Base-by-base conservation (phyloP, 345 rosid genomes). In the Citrus hindsii region DNA sequence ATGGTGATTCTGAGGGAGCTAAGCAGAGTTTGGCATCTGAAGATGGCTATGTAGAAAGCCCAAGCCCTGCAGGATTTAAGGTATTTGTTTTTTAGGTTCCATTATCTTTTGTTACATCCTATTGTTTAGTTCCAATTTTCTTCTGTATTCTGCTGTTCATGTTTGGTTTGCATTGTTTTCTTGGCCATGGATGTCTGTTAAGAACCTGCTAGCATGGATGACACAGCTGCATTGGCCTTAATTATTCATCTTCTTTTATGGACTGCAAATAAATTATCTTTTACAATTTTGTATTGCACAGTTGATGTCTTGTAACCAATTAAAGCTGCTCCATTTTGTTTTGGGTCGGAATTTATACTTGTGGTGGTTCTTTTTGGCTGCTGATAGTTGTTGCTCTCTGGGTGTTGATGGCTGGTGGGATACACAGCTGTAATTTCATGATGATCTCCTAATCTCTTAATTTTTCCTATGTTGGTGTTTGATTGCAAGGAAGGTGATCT, bases 41-140 rank as follows among this genome's bases (percentile, higher is more conserved):
- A 77, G 98, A 96, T 81, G 98, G 99, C 76, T 94, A 89, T 85
- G 79, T 96, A 68, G 99, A 96, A 83, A 92, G 99, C 81, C 89
- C 97, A 67, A 90, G 86, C 76, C 86, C 94, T 81, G 77, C 89
- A 76, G 98, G 98, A 75, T 96, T 92, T 87, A 94, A 96, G 99
- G 99, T 96, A 85, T 28, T 13, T 64, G 59, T 27, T 79, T 62
- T 66, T 69, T 42, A 76, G 33, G 42, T 70, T 81, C 76, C 61
- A 24, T 6, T 28, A 67, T 37, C 32, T 51, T 30, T 19, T 30
- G 6, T 64, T 18, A 21, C 66, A 28, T 80, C 7, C 2, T 24
- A 12, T 58, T 38, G 33, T 38, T 64, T 63, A 70, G 10, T 30
- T 64, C 35, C 5, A 10, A 32, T 60, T 55, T 28, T 56, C 38